A percentile compares a stretch with the other conserved stretches of the same genome.
Evolutionary conservation across 2,329 filamentous ascomycete genomes (phyloP).

Genomic region (Graphium sp.): DNA sequence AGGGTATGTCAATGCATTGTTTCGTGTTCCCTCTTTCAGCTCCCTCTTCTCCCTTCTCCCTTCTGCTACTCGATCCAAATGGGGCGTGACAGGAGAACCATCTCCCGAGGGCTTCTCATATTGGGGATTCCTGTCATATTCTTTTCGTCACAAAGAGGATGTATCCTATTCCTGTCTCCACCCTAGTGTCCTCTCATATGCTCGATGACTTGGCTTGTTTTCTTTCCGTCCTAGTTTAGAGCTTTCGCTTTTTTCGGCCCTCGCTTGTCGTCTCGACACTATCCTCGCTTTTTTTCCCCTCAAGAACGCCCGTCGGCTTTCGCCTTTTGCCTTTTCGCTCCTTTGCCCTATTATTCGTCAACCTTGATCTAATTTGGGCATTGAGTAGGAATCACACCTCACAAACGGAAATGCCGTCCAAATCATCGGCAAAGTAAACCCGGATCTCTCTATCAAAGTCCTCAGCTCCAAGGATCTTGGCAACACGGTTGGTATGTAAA

Average conservation of each 20-base stretch:
- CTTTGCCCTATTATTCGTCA: background rate
- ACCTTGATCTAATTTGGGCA: background rate
- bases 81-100: no score
- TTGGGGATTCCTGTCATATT: no score
- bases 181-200: no score
- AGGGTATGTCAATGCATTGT: constrained; percentile 36
- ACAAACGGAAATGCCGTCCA: constrained; percentile 54
- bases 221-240: no score
- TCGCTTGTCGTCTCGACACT: no score
- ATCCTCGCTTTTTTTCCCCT: background rate
- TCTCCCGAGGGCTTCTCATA: no score
- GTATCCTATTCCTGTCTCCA: no score
- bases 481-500: constrained; percentile 44
- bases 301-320: constrained; percentile 1
- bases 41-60: constrained; percentile 1
- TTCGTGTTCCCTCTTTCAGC: no score
- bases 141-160: no score
- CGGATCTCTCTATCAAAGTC: constrained; percentile 55
- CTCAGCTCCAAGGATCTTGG: constrained; percentile 56
- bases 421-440: constrained; percentile 65
- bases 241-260: no score
- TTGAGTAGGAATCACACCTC: constrained; percentile 49
- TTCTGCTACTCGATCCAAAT: constrained; percentile 2
- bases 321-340: background rate
- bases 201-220: no score